Conservation (phyloP, 2,329 filamentous ascomycete species). For the Aspergillus sp. region DNA sequence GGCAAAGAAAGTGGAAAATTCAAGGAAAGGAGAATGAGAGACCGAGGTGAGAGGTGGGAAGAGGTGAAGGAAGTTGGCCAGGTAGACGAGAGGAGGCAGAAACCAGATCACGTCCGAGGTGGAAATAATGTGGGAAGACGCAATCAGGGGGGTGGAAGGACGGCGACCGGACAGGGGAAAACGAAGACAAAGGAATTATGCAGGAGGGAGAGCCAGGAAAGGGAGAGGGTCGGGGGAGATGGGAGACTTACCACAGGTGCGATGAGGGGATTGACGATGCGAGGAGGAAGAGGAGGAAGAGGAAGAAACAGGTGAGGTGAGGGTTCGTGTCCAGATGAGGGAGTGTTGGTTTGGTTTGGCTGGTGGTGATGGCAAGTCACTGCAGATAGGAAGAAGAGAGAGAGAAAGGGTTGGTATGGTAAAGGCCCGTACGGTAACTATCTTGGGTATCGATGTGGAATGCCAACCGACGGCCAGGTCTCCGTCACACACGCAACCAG, state of each 20-base stretch:
- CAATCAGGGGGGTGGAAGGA: slow-evolving; percentile 11
- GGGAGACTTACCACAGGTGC: slow-evolving; percentile 4
- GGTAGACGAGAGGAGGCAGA: slow-evolving; percentile 4
- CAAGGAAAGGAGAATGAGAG: slow-evolving; percentile 1
- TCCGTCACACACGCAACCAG: too few relatives aligned
- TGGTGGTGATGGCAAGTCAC: slow-evolving; percentile 2
- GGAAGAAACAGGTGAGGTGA: slow-evolving; percentile 1
- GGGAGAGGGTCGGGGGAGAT: not conserved
- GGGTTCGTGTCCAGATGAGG: not conserved
- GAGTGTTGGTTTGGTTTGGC: not conserved
- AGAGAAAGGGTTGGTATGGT: slow-evolving; percentile 7
- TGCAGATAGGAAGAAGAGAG: slow-evolving; percentile 6
- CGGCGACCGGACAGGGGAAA: slow-evolving; percentile 10
- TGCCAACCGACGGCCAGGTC: too few relatives aligned
- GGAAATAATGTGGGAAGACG: slow-evolving; percentile 9
- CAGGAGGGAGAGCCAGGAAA: not conserved
- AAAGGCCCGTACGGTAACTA: not conserved
- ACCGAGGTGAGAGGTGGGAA: not conserved
- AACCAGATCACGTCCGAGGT: slow-evolving; percentile 10
- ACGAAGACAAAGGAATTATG: not conserved
- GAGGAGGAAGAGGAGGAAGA: slow-evolving; percentile 1
- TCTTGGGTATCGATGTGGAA: not conserved
- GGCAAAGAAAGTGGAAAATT: not conserved
- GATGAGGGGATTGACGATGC: not conserved
- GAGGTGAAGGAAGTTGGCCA: slow-evolving; percentile 4